Base-by-base conservation (phyloP, 2,329 filamentous ascomycete species). In the Thelonectria discophora region DNA sequence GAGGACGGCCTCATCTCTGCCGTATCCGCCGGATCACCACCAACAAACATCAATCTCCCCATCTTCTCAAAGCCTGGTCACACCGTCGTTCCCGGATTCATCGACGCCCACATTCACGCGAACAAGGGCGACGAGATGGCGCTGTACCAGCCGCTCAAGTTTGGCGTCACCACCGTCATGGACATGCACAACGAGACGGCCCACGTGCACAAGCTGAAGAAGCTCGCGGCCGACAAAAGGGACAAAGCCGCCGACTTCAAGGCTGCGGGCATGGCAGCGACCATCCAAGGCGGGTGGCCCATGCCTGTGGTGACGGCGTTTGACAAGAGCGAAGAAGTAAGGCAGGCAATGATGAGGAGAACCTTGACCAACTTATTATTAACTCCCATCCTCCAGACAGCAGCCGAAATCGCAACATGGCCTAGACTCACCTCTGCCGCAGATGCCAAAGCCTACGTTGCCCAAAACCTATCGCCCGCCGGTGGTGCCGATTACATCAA, bases 281-380 rank as follows among this genome's bases (percentile, higher is more conserved):
- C 82, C 0, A 79, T 85, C 32, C 77, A 82, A 5, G 81, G 79
- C 39, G 83, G 83, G 3, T 86, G 83, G 83, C 83, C 83, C n/a
- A 58, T 58, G 46, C n/a, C 55, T 10, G 55, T 58, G 8, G 47
- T 58, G 2, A 51, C 17, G 21, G 55, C 55, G 34, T 46, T 45
- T 13, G 55, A 58, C 37, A 58, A 58, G 24, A 50, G 45, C 21
- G 18, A 0, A 76, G 55, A 79, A 82, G 21, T 75, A 76, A 51
- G 46, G 1, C 15, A 10, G 6, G 20, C 42, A 12, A n/a, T n/a
- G n/a, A n/a, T n/a, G n/a, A n/a, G n/a, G n/a, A n/a, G n/a, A n/a
- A n/a, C n/a, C n/a, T n/a, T n/a, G n/a, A n/a, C n/a, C n/a, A n/a
- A n/a, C n/a, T n/a, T n/a, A n/a, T n/a, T n/a, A n/a, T n/a, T n/a